These are phyloP conservation scores for Ramularia endophylla DNA, from an alignment of 2,329 filamentous ascomycete genomes.

Conservation along the genomic window DNA sequence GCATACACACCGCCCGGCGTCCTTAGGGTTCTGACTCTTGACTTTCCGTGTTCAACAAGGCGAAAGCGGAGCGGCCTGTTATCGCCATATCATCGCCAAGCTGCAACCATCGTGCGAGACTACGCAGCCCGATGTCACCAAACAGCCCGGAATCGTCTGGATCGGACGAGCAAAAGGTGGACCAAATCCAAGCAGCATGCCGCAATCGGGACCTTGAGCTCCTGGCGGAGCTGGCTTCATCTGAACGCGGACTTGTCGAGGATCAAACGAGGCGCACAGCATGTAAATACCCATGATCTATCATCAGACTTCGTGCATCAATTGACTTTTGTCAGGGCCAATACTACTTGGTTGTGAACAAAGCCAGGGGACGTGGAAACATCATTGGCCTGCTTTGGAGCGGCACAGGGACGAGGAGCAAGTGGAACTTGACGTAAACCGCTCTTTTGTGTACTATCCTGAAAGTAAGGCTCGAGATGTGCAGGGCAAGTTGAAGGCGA, in stretches of 20 bases:
- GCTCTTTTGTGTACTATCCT: constrained; percentile 97
- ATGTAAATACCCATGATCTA: constrained; percentile 53
- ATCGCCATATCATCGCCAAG: too few relatives aligned
- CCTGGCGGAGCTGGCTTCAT: constrained; percentile 39
- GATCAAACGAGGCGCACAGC: constrained; percentile 61
- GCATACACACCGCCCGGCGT: too few relatives aligned
- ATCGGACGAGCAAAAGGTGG: constrained; percentile 10
- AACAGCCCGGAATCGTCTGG: constrained; percentile 4
- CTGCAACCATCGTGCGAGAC: too few relatives aligned
- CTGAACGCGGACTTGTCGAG: constrained; percentile 40
- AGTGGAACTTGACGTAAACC: constrained; percentile 84
- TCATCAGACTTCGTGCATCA: not conserved
- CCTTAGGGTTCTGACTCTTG: too few relatives aligned
- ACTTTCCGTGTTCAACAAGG: too few relatives aligned
- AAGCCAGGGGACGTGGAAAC: constrained; percentile 12
- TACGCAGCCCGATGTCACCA: not conserved
- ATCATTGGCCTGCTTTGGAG: constrained; percentile 57
- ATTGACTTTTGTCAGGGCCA: constrained; percentile 49
- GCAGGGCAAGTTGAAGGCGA: not conserved
- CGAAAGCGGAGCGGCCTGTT: too few relatives aligned
- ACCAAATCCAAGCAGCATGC: constrained; percentile 39
- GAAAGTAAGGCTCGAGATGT: constrained; percentile 50
- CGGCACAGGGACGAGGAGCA: constrained; percentile 85
- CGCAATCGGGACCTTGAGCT: constrained; percentile 33
- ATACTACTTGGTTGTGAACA: constrained; percentile 44